Conservation (phyloP, 139 green algal genomes). For the Eudorina sp. region DNA sequence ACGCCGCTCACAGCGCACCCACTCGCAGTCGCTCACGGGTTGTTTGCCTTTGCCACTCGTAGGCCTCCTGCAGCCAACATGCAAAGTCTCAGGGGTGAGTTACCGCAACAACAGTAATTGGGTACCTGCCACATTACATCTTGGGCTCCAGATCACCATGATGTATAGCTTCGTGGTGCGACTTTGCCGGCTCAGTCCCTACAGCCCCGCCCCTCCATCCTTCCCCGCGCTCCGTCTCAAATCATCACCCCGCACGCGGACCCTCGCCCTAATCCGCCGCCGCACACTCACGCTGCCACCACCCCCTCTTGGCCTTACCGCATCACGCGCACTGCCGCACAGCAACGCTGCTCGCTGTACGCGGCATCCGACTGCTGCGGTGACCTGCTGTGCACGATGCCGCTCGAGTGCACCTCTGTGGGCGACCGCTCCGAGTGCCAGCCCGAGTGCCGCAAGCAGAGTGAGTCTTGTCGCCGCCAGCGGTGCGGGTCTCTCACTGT, state of each 20-base stretch:
- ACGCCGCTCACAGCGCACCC: no score
- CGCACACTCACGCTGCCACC: neutral
- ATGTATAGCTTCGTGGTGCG: no score
- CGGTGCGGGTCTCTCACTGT: neutral
- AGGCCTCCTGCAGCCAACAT: neutral
- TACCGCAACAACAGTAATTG: neutral
- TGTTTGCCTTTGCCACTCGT: neutral
- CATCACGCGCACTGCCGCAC: no score
- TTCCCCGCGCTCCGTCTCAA: neutral
- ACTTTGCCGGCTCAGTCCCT: neutral
- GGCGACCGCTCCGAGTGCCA: neutral
- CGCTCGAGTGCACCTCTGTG: constrained; percentile 32
- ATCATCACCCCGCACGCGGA: neutral
- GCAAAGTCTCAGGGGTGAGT: neutral
- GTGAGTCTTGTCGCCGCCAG: neutral
- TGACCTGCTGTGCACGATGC: constrained; percentile 39
- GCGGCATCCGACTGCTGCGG: neutral
- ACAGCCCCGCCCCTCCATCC: no score
- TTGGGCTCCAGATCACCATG: no score
- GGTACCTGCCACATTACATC: no score
- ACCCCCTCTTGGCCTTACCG: no score
- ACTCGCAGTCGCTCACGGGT: no score
- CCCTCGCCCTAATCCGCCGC: neutral
- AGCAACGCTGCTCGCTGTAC: constrained; percentile 35
- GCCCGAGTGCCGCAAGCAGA: constrained; percentile 32